Conservation (phyloP, 2,329 filamentous ascomycete species). For the Gyromitra esculenta region DNA sequence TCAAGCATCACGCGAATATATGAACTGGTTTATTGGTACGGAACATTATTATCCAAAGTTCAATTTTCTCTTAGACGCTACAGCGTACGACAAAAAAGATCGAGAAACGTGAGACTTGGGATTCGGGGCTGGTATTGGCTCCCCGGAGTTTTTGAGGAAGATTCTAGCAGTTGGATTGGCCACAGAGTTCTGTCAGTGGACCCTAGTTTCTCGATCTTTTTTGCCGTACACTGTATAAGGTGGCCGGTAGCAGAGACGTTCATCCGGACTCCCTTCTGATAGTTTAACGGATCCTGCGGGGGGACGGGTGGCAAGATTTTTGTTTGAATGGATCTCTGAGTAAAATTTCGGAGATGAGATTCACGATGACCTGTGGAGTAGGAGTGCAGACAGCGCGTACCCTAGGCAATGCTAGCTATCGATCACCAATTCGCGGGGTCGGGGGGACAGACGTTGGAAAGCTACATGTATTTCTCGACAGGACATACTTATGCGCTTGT, state of each 20-base stretch:
- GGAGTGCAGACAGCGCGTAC: not conserved
- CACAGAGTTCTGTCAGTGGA: too few species aligned
- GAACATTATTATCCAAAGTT: conserved; percentile 2
- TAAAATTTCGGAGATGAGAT: conserved; percentile 19
- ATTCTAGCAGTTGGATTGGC: too few species aligned
- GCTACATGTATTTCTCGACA: not conserved
- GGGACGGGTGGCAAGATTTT: conserved; percentile 6
- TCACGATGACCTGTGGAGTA: conserved; percentile 17
- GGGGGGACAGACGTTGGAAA: not conserved
- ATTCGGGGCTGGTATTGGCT: too few species aligned
- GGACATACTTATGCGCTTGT: not conserved
- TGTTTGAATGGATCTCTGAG: not conserved
- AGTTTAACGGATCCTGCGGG: conserved; percentile 7
- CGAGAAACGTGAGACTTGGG: too few species aligned
- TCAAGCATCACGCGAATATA: conserved; percentile 20
- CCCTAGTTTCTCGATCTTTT: too few species aligned
- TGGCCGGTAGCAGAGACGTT: conserved; percentile 12
- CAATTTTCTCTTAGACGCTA: conserved; percentile 12
- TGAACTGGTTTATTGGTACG: conserved; percentile 18
- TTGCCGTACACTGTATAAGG: not conserved
- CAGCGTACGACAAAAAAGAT: not conserved
- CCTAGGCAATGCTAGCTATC: conserved; percentile 14
- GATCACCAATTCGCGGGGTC: conserved; percentile 36
- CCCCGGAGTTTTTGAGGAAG: too few species aligned
- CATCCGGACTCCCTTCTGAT: conserved; percentile 8